Evolutionary conservation across 2,329 filamentous ascomycete genomes (phyloP), one percentile per base, ranked within the genome.

Genomic region (Cytospora mali): DNA sequence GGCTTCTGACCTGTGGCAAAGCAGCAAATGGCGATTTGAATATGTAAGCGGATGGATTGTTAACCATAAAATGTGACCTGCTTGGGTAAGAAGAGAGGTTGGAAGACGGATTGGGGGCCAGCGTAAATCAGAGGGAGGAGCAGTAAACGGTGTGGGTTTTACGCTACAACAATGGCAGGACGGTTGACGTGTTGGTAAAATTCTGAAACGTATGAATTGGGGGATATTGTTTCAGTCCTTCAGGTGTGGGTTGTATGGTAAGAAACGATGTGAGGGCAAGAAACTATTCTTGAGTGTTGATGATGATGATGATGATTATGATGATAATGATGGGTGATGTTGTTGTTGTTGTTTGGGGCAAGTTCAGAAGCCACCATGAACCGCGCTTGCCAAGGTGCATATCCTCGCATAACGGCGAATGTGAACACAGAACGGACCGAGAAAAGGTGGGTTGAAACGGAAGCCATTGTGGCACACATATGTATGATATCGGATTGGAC

Each of bases 81-180:
- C 18, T 48, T 46, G 42, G 28, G 13, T 18, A 28, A 51, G 27
- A 29, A 31, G 27, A 46, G 16, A 27, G 14, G 48, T 46, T 46
- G 33, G 35, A 27, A 27, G 23, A 53, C 28, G 16, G 13, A 4
- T 53, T 56, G 63, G 64, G 61, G 64, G 61, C 64, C 57, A 58
- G 55, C 48, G 51, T 33, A 52, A 60, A 57, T 39, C 53, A 54
- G 46, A 58, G 57, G 52, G 29, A 63, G 64, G 57, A 65, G 52
- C 57, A 29, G 60, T 52, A 49, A 51, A 27, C 33, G 35, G n/a
- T 35, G 52, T 63, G 63, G 57, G 46, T 53, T 58, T 16, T 60
- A n/a, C n/a, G n/a, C n/a, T n/a, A 49, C 64, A 61, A 55, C 48
- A 46, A 25, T 53, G 58, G 54, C 53, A 53, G 52, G 55, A 46